phyloP scores from a whole-genome alignment of 257 asterid genomes.

The Fraxinus cuspidata region DNA sequence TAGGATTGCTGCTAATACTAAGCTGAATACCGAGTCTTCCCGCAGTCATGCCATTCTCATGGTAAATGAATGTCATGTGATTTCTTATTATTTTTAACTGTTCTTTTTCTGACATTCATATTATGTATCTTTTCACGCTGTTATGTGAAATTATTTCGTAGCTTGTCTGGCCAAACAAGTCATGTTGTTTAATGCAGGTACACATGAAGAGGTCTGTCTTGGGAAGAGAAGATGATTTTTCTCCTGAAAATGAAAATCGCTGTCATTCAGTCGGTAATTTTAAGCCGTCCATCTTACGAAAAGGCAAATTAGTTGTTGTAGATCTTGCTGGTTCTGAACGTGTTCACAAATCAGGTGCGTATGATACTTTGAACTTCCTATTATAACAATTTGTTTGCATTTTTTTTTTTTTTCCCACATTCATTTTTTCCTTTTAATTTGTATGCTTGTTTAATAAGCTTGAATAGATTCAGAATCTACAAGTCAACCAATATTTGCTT shows the following conservation, averaged over 20 bases:
- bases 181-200: conserved; percentile 54
- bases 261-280: conserved; percentile 59
- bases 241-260: conserved; percentile 55
- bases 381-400: conserved; percentile 17
- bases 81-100: not conserved
- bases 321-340: conserved; percentile 99
- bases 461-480: conserved; percentile 1
- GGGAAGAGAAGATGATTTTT: conserved; percentile 59
- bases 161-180: conserved; percentile 26
- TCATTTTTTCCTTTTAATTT: not conserved
- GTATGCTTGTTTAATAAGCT: conserved; percentile 7
- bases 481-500: conserved; percentile 8
- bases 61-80: conserved; percentile 46
- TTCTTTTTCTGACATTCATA: not conserved
- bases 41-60: conserved; percentile 99
- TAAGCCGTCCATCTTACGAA: conserved; percentile 82
- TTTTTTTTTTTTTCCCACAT: conserved; percentile 7
- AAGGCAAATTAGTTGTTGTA: conserved; percentile 89
- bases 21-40: conserved; percentile 96
- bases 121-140: not conserved
- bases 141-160: conserved; percentile 8
- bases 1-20: conserved; percentile 97
- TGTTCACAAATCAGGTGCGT: conserved; percentile 87
- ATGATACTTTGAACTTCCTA: conserved; percentile 19
- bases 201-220: conserved; percentile 78